phyloP scores from a whole-genome alignment of 208 protist genomes.

The Crithidia bombi region DNA sequence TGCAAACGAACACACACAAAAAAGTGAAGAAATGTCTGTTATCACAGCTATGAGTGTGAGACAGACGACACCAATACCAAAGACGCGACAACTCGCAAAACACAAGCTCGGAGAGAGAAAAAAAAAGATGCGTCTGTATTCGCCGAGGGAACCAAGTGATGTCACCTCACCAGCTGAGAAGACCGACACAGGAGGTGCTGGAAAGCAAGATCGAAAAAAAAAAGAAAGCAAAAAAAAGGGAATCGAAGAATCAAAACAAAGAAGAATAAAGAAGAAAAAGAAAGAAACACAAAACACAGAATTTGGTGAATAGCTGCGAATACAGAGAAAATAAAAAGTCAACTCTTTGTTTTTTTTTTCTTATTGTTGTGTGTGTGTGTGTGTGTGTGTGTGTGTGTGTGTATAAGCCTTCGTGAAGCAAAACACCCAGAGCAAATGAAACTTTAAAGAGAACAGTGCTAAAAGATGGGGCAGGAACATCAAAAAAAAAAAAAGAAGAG shows the following conservation, averaged over 20 bases:
- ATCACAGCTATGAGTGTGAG: too few relatives aligned
- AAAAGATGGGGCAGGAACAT: background rate
- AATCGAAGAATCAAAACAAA: background rate
- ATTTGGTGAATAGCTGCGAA: background rate
- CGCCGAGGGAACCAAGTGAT: background rate
- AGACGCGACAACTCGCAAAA: too few relatives aligned
- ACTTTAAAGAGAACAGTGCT: background rate
- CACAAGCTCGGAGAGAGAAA: too few relatives aligned
- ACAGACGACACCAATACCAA: too few relatives aligned
- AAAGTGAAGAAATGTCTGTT: too few relatives aligned
- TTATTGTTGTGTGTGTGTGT: conserved; percentile 1
- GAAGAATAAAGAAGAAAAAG: background rate
- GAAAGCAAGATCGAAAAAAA: background rate
- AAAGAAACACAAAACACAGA: too few relatives aligned
- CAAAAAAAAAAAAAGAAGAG: conserved; percentile 1
- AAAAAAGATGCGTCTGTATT: background rate
- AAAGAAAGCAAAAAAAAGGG: background rate
- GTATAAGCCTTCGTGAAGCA: background rate
- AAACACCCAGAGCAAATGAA: background rate
- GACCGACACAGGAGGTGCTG: background rate
- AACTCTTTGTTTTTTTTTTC: background rate
- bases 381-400: conserved; percentile 18
- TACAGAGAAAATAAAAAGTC: background rate
- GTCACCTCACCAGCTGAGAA: too few relatives aligned
- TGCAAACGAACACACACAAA: too few relatives aligned